Evolutionary conservation across 495 filamentous ascomycete species (phyloP), one percentile per base, ranked within the genome.

Genomic region (Penicillium herquei): DNA sequence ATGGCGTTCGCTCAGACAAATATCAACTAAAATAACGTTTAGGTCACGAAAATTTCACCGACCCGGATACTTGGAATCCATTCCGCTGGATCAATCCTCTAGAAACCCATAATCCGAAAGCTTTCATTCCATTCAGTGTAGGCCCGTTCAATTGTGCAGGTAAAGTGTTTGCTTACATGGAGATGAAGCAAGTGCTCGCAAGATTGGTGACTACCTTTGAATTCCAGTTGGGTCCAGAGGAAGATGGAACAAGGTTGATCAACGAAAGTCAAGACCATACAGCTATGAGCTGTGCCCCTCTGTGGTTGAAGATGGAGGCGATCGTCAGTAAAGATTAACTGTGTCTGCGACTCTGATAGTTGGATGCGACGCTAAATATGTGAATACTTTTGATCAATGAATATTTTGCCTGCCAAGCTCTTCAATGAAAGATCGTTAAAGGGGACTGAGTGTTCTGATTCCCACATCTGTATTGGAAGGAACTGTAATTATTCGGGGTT

Each of bases 41-140:
- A 50, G 47, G 31, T 18, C 47, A 6, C 14, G 47, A 37, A 39
- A 50, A 50, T 32, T 50, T 50, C 32, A 21, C 47, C 33, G 47
- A 50, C 47, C 47, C 47, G 18, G 17, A 14, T 18, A 50, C 33
- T 1, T 50, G 47, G 47, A 39, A 50, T 16, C 47, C 47, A 39
- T 37, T 13, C 47, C 47, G 47, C 32, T 50, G 47, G 47, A 50
- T 39, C 47, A 9, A 37, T 3, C 33, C 12, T 18, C 7, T 16
- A 37, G 47, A 37, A 39, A 39, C 17, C 34, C 47, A 50, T 26
- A 50, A 50, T 16, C 1, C 47, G 47, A 50, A 50, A 50, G 47
- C 47, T 39, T 50, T 50, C 34, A 37, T 50, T 39, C 33, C 47
- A 50, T 50, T 50, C 21, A 50, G 47, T 50, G 17, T 39, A 5